These are phyloP conservation scores for Syzygium malaccense DNA, from an alignment of 441 rosid genomes.

Conservation along the genomic window DNA sequence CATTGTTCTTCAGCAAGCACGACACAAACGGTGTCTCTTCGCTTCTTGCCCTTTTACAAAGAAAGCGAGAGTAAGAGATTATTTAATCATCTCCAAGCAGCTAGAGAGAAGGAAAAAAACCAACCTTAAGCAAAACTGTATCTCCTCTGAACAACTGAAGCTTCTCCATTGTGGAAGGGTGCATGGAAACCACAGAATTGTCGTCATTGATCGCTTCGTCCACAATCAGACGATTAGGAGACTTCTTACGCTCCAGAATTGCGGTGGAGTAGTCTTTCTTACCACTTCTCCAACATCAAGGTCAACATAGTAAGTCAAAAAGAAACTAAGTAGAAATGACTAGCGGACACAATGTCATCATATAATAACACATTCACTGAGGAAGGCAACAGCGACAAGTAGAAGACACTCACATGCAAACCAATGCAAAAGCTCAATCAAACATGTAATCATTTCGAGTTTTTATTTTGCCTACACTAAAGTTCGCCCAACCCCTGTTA, in stretches of 20 bases:
- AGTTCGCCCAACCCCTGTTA: not conserved
- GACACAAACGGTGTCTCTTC: constrained; percentile 44
- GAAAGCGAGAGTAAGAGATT: not conserved
- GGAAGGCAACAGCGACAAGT: not conserved
- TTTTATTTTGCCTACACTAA: not conserved
- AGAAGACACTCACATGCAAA: not conserved
- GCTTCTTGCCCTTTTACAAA: constrained; percentile 37
- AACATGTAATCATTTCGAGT: not conserved
- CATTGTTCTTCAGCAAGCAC: constrained; percentile 47
- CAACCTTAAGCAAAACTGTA: constrained; percentile 28
- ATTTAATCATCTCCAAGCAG: not conserved
- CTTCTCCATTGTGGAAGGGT: constrained; percentile 35
- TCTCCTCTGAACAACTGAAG: constrained; percentile 38
- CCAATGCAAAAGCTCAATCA: not conserved
- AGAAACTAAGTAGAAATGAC: not conserved
- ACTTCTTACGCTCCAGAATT: constrained; percentile 31
- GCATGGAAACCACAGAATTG: constrained; percentile 27
- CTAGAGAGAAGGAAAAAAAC: not conserved
- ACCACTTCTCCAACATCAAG: constrained; percentile 4
- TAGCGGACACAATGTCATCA: not conserved
- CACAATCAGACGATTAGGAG: constrained; percentile 30
- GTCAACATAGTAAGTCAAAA: not conserved
- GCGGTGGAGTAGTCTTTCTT: constrained; percentile 28
- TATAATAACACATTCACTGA: not conserved
- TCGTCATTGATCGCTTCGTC: constrained; percentile 33